phyloP scores from a whole-genome alignment of 2,329 filamentous ascomycete genomes.

The Ploettnerulaceae sp. region DNA sequence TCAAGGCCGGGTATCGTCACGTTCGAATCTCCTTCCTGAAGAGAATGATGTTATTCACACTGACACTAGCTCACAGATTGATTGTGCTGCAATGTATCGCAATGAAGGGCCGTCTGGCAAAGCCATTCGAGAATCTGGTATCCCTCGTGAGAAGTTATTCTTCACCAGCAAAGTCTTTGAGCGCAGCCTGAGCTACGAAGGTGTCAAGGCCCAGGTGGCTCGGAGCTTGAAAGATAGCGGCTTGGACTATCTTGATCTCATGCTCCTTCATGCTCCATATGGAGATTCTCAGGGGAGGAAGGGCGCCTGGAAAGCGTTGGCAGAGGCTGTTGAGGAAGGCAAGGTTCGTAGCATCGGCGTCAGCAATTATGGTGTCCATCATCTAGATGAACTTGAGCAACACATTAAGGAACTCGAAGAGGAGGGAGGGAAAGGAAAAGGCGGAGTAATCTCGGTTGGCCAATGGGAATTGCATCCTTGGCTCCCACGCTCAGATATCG shows the following conservation, averaged over 20 bases:
- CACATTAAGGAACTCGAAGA: conserved; percentile 57
- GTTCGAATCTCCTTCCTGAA: conserved; percentile 32
- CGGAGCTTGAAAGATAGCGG: conserved; percentile 53
- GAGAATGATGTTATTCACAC: not conserved
- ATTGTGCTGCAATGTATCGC: conserved; percentile 52
- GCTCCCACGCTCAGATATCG: conserved; percentile 74
- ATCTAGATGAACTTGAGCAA: conserved; percentile 54
- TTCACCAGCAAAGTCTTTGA: conserved; percentile 58
- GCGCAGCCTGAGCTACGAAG: conserved; percentile 42
- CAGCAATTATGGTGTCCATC: conserved; percentile 62
- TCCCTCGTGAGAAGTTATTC: conserved; percentile 53
- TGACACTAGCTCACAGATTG: conserved; percentile 39
- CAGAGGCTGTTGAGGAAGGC: conserved; percentile 57
- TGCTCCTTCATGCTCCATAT: conserved; percentile 56
- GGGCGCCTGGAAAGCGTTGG: conserved; percentile 56
- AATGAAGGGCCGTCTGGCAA: conserved; percentile 52
- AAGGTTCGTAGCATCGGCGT: conserved; percentile 58
- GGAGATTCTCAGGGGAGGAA: conserved; percentile 52
- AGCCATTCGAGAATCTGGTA: conserved; percentile 46
- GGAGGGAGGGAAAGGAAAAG: conserved; percentile 57
- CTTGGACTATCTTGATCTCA: conserved; percentile 63
- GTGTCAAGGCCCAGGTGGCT: conserved; percentile 58
- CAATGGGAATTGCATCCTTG: conserved; percentile 91
- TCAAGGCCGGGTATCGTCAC: conserved; percentile 53
- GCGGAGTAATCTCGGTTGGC: conserved; percentile 72